Evolutionary conservation across 768 basidiomycete species (phyloP).

Genomic region (Cyclocybe aegerita): DNA sequence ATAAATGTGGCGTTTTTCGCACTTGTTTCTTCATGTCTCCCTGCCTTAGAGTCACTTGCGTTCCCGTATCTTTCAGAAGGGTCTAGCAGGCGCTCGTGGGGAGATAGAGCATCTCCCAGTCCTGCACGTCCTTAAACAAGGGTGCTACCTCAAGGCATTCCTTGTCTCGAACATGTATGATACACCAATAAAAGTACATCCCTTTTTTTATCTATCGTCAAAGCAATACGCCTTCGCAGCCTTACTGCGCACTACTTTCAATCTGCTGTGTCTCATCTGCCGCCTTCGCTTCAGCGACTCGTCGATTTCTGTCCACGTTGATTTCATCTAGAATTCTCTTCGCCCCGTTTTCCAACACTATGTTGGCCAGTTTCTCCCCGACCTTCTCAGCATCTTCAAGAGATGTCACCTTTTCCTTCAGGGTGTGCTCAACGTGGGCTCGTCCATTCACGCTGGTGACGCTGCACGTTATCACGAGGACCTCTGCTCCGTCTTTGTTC

Average conservation of each 20-base stretch:
- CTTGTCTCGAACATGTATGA: constrained; percentile 16
- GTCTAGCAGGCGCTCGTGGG: constrained; percentile 67
- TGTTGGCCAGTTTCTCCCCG: constrained; percentile 65
- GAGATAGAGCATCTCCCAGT: constrained; percentile 49
- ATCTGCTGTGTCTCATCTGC: constrained; percentile 20
- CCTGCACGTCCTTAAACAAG: constrained; percentile 20
- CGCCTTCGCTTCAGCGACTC: constrained; percentile 41
- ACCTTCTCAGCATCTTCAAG: constrained; percentile 64
- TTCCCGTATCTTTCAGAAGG: constrained; percentile 38
- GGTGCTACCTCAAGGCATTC: constrained; percentile 13
- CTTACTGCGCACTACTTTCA: neutral
- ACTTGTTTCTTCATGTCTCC: constrained; percentile 41
- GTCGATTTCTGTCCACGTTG: constrained; percentile 57
- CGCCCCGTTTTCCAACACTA: constrained; percentile 70
- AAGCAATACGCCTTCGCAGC: neutral
- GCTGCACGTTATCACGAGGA: constrained; percentile 70
- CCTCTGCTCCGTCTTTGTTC: constrained; percentile 23
- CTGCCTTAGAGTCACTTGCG: constrained; percentile 74
- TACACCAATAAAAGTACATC: constrained; percentile 5
- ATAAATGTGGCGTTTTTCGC: constrained; percentile 23
- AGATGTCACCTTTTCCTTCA: constrained; percentile 50
- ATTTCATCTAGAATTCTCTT: constrained; percentile 82
- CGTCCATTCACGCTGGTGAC: constrained; percentile 83
- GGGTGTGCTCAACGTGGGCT: constrained; percentile 65
- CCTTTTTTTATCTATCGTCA: neutral